Percentiles rank a stretch among this genome's conserved stretches.
phyloP scores from a whole-genome alignment of 2,329 filamentous ascomycete genomes.

The Neocucurbitaria cava region DNA sequence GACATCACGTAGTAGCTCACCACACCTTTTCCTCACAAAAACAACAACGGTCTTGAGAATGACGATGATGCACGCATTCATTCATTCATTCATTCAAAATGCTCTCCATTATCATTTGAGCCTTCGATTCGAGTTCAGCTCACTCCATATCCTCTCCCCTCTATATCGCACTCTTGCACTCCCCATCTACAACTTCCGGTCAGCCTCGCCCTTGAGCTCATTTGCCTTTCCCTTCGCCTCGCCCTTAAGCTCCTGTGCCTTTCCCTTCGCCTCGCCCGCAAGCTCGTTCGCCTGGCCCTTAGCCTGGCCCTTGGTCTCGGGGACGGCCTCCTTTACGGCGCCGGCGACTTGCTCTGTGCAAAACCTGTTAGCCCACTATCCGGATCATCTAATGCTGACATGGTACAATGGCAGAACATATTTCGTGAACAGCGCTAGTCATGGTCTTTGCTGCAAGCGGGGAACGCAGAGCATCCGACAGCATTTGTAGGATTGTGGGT shows the following conservation, averaged over 20 bases:
- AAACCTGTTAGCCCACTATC: slow-evolving; percentile 14
- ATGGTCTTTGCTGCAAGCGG: slow-evolving; percentile 14
- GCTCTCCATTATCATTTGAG: background rate
- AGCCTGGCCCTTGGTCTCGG: slow-evolving; percentile 40
- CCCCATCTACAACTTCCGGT: slow-evolving; percentile 50
- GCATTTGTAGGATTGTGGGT: background rate
- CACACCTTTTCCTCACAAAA: too few relatives aligned
- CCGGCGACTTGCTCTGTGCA: slow-evolving; percentile 59
- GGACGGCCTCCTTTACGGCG: slow-evolving; percentile 47
- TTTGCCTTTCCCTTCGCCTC: slow-evolving; percentile 57
- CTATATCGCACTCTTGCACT: background rate
- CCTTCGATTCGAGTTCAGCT: slow-evolving; percentile 21
- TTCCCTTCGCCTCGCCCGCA: slow-evolving; percentile 52
- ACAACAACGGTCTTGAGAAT: too few relatives aligned
- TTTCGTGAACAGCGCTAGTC: slow-evolving; percentile 8
- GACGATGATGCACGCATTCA: slow-evolving; percentile 3
- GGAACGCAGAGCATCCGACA: slow-evolving; percentile 7
- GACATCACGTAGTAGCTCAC: too few relatives aligned
- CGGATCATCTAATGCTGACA: too few relatives aligned
- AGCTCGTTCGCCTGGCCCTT: slow-evolving; percentile 56
- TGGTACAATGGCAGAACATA: too few relatives aligned
- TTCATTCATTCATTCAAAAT: background rate
- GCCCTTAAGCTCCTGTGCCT: slow-evolving; percentile 50
- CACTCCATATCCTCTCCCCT: background rate
- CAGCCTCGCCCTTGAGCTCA: slow-evolving; percentile 54